Conservation (phyloP, 1,139 yeast genomes). For the Spathaspora sp. region DNA sequence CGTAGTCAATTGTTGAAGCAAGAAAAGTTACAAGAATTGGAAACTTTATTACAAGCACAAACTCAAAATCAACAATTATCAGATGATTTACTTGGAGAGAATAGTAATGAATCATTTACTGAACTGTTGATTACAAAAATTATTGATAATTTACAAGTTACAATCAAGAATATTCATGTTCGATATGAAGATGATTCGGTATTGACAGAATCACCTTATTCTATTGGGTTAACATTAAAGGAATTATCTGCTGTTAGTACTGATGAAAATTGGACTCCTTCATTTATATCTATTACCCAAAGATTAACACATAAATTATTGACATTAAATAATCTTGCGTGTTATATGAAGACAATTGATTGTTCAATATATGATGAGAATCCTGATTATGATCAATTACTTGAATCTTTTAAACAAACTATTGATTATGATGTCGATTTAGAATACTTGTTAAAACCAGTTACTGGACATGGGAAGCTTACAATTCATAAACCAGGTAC, state of each 20-base stretch:
- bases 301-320: constrained; percentile 73
- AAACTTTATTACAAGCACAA: constrained; percentile 50
- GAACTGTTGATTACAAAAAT: constrained; percentile 86
- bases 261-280: constrained; percentile 81
- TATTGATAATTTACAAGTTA: constrained; percentile 90
- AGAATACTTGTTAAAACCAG: constrained; percentile 82
- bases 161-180: constrained; percentile 86
- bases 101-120: constrained; percentile 69
- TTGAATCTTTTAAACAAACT: constrained; percentile 39
- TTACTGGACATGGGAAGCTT: constrained; percentile 82
- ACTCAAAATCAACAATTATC: constrained; percentile 39
- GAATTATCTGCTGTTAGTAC: constrained; percentile 93
- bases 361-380: constrained; percentile 23
- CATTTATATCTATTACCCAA: constrained; percentile 74
- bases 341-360: constrained; percentile 83
- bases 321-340: constrained; percentile 69
- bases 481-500: constrained; percentile 79
- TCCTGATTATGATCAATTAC: constrained; percentile 38
- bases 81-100: constrained; percentile 38
- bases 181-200: constrained; percentile 82
- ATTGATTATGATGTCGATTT: constrained; percentile 26
- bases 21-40: constrained; percentile 68
- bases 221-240: constrained; percentile 78
- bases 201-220: constrained; percentile 69
- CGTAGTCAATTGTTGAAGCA: constrained; percentile 67